These are phyloP conservation scores for Cnidoscolus chayamansa DNA, from an alignment of 441 rosid genomes.

Conservation along the genomic window DNA sequence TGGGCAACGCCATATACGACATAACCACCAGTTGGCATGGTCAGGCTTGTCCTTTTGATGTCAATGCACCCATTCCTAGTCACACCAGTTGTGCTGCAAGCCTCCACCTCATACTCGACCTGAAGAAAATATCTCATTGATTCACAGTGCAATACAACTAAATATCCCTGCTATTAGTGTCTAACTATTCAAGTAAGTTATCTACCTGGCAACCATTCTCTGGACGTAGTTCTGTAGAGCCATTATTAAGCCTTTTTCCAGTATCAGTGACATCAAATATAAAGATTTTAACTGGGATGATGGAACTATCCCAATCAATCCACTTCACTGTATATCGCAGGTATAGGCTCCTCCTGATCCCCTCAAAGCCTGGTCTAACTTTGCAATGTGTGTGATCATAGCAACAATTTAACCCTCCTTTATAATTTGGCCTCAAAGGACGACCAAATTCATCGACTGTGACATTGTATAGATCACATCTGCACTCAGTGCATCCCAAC, in stretches of 20 bases:
- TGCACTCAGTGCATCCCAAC: conserved; percentile 77
- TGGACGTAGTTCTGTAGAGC: conserved; percentile 32
- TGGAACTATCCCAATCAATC: conserved; percentile 58
- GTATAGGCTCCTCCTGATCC: conserved; percentile 46
- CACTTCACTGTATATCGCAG: conserved; percentile 66
- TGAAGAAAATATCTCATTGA: conserved; percentile 20
- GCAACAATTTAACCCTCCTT: conserved; percentile 72
- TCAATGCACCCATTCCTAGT: conserved; percentile 40
- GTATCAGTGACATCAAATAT: conserved; percentile 76
- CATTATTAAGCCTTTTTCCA: conserved; percentile 32
- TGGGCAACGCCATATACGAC: conserved; percentile 77
- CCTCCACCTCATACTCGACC: conserved; percentile 63
- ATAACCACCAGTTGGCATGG: conserved; percentile 64
- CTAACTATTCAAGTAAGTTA: conserved; percentile 15
- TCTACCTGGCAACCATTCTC: conserved; percentile 57
- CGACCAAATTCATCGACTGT: conserved; percentile 50
- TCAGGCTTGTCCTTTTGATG: conserved; percentile 46
- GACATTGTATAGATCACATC: conserved; percentile 69
- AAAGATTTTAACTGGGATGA: conserved; percentile 62
- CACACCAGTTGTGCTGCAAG: conserved; percentile 33
- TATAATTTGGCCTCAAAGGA: conserved; percentile 49
- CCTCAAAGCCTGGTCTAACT: conserved; percentile 49
- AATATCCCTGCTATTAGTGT: neutral
- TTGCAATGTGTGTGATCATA: conserved; percentile 64
- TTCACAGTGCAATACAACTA: neutral